Evolutionary conservation across 129 eudicot species (phyloP).

Genomic region (Deinandra increscens): DNA sequence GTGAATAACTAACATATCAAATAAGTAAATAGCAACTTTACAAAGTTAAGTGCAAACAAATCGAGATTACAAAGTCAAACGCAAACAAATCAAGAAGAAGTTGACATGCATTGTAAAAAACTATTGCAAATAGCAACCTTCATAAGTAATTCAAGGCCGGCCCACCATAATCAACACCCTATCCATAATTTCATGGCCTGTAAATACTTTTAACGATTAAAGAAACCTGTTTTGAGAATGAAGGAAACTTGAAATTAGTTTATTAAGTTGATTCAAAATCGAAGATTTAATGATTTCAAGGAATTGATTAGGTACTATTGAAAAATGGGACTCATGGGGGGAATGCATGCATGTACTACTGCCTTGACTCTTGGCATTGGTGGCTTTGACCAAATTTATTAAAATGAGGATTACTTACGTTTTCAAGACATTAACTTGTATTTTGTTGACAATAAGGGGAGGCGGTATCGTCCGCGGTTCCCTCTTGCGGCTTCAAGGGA

Average conservation of each 20-base stretch:
- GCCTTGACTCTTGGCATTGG: slow-evolving; percentile 43
- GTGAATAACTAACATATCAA: too few relatives aligned
- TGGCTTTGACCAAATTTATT: slow-evolving; percentile 37
- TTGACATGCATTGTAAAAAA: too few relatives aligned
- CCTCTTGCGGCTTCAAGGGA: too few relatives aligned
- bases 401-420: slow-evolving; percentile 29
- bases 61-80: too few relatives aligned
- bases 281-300: slow-evolving; percentile 20
- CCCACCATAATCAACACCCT: too few relatives aligned
- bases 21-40: too few relatives aligned
- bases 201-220: background rate
- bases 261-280: background rate
- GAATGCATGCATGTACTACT: slow-evolving; percentile 31
- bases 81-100: too few relatives aligned
- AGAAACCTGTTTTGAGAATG: background rate
- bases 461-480: too few relatives aligned
- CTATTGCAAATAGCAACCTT: too few relatives aligned
- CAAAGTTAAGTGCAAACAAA: too few relatives aligned
- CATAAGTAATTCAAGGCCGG: too few relatives aligned
- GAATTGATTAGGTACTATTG: slow-evolving; percentile 22
- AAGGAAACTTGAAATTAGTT: background rate
- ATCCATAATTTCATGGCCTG: too few relatives aligned
- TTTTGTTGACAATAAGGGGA: slow-evolving; percentile 36
- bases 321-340: slow-evolving; percentile 35
- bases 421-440: slow-evolving; percentile 29